Evolutionary conservation across 2,329 filamentous ascomycete genomes (phyloP), one percentile per base, ranked within the genome.

Genomic region (Gaeumannomyces tritici): DNA sequence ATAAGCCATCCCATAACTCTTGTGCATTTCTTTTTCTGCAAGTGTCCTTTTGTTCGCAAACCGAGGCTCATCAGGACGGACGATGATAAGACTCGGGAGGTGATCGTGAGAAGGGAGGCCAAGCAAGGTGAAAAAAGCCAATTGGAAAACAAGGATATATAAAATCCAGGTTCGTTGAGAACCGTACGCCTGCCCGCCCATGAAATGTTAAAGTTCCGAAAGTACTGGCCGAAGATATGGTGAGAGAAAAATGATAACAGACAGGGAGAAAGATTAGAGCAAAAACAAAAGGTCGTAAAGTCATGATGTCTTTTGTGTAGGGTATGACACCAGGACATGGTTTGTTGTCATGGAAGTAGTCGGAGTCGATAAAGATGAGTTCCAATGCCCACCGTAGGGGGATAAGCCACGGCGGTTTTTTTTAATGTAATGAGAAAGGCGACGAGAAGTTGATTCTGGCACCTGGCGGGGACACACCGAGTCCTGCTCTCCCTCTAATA

Each of bases 401-500:
- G 55, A 57, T 15, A 28, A 31, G 27, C 26, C 54, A 42, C 35
- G 35, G 35, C 2, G 6, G 54, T 2, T 5, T 27, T 42, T 42
- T 12, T 18, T 15, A 42, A n/a, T n/a, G 35, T 42, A 60, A 55
- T 8, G 33, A 15, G 15, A 54, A 24, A 42, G 31, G 63, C 68
- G 55, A 68, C 62, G 62, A 68, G 71, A 72, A 70, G 70, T 71
- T 70, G 70, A 72, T 70, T 71, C 70, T 68, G 64, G 67, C 68
- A 68, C 67, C 9, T 21, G 26, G 21, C 21, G 26, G 55, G 28
- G 55, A 2, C 4, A 26, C 24, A n/a, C 26, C 27, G 24, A 15
- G 27, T 3, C 60, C 60, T 61, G 60, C 18, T 12, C 12, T 61
- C 66, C 69, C 71, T 76, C 86, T 96, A 98, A 80, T 91, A 89